Percentiles rank a stretch among this genome's conserved stretches.
phyloP scores from a whole-genome alignment of 1,284 basidiomycete species.

The Stereum hirsutum region DNA sequence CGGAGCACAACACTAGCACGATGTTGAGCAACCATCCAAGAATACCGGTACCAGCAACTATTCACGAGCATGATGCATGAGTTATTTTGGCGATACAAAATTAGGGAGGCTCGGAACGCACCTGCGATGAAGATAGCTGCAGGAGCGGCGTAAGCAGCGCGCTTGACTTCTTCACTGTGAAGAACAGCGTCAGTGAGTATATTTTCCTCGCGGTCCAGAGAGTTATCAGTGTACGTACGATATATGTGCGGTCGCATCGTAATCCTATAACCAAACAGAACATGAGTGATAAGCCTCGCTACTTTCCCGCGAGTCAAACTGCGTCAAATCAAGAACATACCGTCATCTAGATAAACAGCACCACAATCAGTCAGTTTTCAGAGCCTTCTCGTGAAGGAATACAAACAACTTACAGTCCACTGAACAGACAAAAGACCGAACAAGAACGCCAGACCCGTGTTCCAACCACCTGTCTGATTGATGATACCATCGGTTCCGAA shows the following conservation, averaged over 20 bases:
- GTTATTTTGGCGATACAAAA: neutral
- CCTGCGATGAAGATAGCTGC: slow-evolving; percentile 82
- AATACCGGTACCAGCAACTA: slow-evolving; percentile 76
- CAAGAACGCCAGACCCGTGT: slow-evolving; percentile 76
- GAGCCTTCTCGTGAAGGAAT: neutral
- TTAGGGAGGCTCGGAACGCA: slow-evolving; percentile 17
- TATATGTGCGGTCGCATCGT: slow-evolving; percentile 82
- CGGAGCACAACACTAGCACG: slow-evolving; percentile 76
- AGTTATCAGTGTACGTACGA: slow-evolving; percentile 45
- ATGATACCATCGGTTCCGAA: slow-evolving; percentile 64
- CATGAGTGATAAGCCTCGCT: too few species aligned
- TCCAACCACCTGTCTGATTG: slow-evolving; percentile 77
- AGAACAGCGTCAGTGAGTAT: neutral
- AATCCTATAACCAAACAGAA: slow-evolving; percentile 29
- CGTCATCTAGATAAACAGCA: slow-evolving; percentile 42
- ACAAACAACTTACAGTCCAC: slow-evolving; percentile 60
- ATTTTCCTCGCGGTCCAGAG: neutral
- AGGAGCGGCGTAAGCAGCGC: slow-evolving; percentile 78
- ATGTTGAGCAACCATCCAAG: slow-evolving; percentile 83
- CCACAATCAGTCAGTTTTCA: slow-evolving; percentile 4
- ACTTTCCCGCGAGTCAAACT: too few species aligned
- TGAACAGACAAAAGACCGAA: slow-evolving; percentile 87
- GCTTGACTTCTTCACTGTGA: slow-evolving; percentile 75
- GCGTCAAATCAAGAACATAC: slow-evolving; percentile 29
- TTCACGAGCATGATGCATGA: neutral